A percentile compares a stretch with the other conserved stretches of the same genome.
Conservation (phyloP, 768 basidiomycete genomes). For the Guyanaporus albipodus region DNA sequence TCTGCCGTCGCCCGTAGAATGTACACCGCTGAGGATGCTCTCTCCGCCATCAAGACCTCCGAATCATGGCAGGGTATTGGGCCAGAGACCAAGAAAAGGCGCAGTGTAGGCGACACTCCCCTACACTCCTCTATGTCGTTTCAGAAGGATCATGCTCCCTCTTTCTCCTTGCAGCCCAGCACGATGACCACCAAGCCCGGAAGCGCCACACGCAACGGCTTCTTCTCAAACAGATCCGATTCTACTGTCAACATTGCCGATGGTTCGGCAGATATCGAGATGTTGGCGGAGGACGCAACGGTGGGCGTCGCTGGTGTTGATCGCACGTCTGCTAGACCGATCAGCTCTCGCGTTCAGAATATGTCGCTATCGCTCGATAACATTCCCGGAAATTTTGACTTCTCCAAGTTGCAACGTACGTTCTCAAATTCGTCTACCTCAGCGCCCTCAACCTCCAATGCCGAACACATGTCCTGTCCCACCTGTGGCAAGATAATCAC, state of each 20-base stretch:
- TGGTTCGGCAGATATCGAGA: constrained; percentile 25
- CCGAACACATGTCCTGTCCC: constrained; percentile 46
- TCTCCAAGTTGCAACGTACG: constrained; percentile 31
- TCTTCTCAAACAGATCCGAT: constrained; percentile 27
- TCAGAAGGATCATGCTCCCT: constrained; percentile 24
- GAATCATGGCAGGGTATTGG: constrained; percentile 33
- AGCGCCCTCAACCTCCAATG: constrained; percentile 42
- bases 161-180: constrained; percentile 25
- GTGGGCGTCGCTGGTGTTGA: constrained; percentile 26
- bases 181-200: constrained; percentile 15
- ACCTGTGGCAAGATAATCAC: constrained; percentile 52
- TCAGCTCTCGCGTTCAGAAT: constrained; percentile 31
- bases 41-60: constrained; percentile 38
- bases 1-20: constrained; percentile 49
- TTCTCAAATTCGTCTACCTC: constrained; percentile 36
- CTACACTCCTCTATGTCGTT: constrained; percentile 28
- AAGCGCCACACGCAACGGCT: constrained; percentile 11
- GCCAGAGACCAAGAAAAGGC: constrained; percentile 45
- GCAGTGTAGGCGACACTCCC: constrained; percentile 36
- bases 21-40: constrained; percentile 50
- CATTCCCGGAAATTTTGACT: constrained; percentile 39
- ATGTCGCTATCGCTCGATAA: constrained; percentile 54
- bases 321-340: constrained; percentile 20
- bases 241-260: constrained; percentile 8
- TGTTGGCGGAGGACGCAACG: constrained; percentile 24